phyloP scores from a whole-genome alignment of 768 basidiomycete genomes.

The Leucocoprinus leucothites region DNA sequence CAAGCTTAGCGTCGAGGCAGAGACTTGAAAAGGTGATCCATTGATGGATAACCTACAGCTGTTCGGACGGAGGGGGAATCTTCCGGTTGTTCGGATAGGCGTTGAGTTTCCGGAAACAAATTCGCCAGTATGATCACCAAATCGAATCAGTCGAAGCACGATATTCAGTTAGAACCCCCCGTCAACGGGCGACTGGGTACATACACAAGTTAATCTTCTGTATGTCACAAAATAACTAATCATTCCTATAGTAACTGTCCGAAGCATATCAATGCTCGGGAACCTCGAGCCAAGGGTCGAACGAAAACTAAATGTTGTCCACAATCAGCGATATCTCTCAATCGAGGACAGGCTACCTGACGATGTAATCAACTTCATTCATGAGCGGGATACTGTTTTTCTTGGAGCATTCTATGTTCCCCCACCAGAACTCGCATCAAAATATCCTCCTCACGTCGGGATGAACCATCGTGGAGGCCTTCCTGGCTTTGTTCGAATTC shows the following conservation, averaged over 20 bases:
- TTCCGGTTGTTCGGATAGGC: slow-evolving; percentile 54
- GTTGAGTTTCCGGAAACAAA: slow-evolving; percentile 60
- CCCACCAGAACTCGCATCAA: slow-evolving; percentile 28
- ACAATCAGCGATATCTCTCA: slow-evolving; percentile 31
- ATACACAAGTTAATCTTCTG: not conserved
- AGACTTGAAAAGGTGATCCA: slow-evolving; percentile 56
- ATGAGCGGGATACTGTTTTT: slow-evolving; percentile 49
- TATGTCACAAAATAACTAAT: not conserved
- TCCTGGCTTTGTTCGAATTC: slow-evolving; percentile 61
- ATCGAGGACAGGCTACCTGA: slow-evolving; percentile 42
- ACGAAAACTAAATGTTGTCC: slow-evolving; percentile 34
- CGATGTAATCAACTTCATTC: slow-evolving; percentile 46
- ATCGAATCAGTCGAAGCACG: slow-evolving; percentile 23
- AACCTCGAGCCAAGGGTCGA: slow-evolving; percentile 42
- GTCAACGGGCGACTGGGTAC: slow-evolving; percentile 59
- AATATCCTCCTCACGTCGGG: slow-evolving; percentile 55
- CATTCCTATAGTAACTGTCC: slow-evolving; percentile 65
- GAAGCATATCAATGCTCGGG: slow-evolving; percentile 62
- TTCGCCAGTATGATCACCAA: slow-evolving; percentile 47
- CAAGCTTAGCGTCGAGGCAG: slow-evolving; percentile 35
- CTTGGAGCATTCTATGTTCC: slow-evolving; percentile 52
- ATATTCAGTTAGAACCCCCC: slow-evolving; percentile 34
- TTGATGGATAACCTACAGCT: slow-evolving; percentile 33
- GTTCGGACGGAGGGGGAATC: slow-evolving; percentile 18
- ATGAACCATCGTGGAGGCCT: slow-evolving; percentile 65